Percentiles rank a stretch among this genome's conserved stretches.
phyloP scores from a whole-genome alignment of 306 rosid species.

The Fagus crenata region DNA sequence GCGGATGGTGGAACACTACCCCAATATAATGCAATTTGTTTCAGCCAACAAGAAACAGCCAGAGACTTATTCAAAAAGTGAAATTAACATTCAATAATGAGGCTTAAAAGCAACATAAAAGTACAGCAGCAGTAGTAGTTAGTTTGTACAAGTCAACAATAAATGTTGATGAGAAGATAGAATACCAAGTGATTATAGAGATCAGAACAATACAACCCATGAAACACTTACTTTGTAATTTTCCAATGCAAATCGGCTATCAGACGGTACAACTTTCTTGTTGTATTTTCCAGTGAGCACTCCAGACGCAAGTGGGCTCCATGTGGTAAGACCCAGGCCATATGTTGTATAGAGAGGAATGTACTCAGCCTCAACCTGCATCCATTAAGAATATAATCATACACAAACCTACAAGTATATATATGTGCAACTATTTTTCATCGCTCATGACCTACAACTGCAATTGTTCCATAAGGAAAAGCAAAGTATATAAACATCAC shows the following conservation, averaged over 20 bases:
- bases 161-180: background rate
- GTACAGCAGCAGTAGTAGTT: background rate
- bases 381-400: background rate
- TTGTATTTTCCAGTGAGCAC: conserved; percentile 96
- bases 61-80: background rate
- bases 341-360: conserved; percentile 75
- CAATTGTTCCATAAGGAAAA: background rate
- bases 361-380: conserved; percentile 86
- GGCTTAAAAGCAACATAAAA: background rate
- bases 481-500: background rate
- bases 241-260: conserved; percentile 90
- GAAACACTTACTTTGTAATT: conserved; percentile 72
- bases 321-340: conserved; percentile 85
- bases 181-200: background rate
- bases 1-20: background rate
- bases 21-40: background rate
- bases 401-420: background rate
- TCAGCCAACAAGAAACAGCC: background rate
- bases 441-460: background rate
- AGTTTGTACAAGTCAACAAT: background rate
- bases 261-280: conserved; percentile 78
- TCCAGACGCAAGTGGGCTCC: conserved; percentile 98
- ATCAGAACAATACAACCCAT: background rate
- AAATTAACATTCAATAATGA: background rate
- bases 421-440: background rate